phyloP scores from a whole-genome alignment of 257 asterid species.

The Gynochthodes officinalis region DNA sequence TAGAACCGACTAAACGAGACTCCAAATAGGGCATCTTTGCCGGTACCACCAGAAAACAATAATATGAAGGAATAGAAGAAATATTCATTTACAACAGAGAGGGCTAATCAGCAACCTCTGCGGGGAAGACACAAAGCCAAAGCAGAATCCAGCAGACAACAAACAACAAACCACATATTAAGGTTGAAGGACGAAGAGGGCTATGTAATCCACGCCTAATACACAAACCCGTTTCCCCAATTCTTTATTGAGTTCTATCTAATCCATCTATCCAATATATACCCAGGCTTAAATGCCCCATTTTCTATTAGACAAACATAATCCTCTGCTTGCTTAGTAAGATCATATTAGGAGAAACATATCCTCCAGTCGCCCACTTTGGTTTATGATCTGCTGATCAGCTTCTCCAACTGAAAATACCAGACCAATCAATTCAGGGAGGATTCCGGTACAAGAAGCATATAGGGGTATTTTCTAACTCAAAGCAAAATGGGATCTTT shows the following conservation, averaged over 20 bases:
- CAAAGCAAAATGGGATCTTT: slow-evolving; percentile 17
- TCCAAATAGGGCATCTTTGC: slow-evolving; percentile 3
- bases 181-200: neutral
- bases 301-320: neutral
- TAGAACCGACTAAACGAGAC: neutral
- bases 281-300: neutral
- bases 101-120: slow-evolving; percentile 7
- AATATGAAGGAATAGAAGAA: neutral
- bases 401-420: slow-evolving; percentile 6
- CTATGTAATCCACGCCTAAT: neutral
- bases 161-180: neutral
- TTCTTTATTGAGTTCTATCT: neutral
- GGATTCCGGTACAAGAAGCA: neutral
- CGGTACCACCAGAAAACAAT: neutral
- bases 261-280: slow-evolving; percentile 7
- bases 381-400: slow-evolving; percentile 12
- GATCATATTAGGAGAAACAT: neutral
- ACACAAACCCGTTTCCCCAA: slow-evolving; percentile 2
- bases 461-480: neutral
- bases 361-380: neutral
- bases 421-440: slow-evolving; percentile 6
- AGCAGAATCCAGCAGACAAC: no score
- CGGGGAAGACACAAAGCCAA: neutral
- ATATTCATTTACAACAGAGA: neutral
- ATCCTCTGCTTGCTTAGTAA: slow-evolving; percentile 2